These are phyloP conservation scores for Acanthamoeba triangularis DNA, from an alignment of 208 protist species.

Conservation along the genomic window DNA sequence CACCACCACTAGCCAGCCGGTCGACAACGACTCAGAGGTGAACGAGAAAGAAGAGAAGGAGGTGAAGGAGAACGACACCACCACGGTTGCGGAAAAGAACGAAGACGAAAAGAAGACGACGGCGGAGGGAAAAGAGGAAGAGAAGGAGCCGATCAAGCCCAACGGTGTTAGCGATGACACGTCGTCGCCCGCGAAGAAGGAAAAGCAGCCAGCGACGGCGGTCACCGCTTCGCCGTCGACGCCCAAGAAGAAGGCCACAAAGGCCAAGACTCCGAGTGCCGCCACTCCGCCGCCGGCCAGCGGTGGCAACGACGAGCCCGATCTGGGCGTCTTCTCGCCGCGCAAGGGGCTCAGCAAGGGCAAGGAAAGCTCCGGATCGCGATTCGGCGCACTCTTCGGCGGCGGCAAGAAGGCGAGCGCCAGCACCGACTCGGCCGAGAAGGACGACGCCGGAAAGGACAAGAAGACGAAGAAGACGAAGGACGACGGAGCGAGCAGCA, in stretches of 20 bases:
- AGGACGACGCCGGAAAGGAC: background rate
- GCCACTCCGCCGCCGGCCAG: background rate
- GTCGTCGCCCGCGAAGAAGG: background rate
- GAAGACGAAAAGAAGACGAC: background rate
- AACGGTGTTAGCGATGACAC: background rate
- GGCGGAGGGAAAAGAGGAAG: background rate
- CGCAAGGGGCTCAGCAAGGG: background rate
- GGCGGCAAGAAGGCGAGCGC: background rate
- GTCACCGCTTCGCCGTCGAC: background rate
- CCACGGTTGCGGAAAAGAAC: background rate
- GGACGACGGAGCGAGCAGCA: background rate
- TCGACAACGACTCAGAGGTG: background rate
- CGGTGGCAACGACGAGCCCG: background rate
- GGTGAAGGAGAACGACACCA: background rate
- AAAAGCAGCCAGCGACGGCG: background rate
- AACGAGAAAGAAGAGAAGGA: background rate
- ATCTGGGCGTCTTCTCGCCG: background rate
- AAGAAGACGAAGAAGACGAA: slow-evolving; percentile 29
- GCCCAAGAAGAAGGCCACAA: background rate
- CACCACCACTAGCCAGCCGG: background rate
- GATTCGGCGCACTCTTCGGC: background rate
- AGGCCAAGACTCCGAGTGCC: background rate
- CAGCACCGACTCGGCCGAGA: background rate
- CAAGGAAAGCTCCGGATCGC: background rate
- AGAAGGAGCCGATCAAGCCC: background rate